phyloP scores from a whole-genome alignment of 352 stramenopile species.

The Blastocystis sp. region DNA sequence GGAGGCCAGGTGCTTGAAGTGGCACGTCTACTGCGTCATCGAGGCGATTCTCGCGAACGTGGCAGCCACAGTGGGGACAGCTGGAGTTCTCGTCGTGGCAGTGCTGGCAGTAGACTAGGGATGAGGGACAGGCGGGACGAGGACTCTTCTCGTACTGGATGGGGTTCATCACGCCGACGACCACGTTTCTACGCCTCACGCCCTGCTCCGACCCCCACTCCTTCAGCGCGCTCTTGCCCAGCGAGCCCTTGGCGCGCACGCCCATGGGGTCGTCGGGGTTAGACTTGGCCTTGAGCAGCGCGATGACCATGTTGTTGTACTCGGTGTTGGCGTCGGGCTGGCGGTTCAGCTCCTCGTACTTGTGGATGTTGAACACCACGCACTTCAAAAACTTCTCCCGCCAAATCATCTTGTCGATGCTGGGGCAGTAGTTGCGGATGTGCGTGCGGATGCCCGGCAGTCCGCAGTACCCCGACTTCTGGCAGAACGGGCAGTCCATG shows the following conservation, averaged over 20 bases:
- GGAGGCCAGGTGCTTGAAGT: conserved; percentile 48
- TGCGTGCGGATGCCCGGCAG: conserved; percentile 54
- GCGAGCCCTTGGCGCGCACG: neutral
- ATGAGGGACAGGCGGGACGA: neutral
- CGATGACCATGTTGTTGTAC: conserved; percentile 56
- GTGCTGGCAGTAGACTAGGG: conserved; percentile 40
- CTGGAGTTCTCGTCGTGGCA: conserved; percentile 57
- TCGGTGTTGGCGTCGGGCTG: conserved; percentile 27
- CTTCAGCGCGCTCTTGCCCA: neutral
- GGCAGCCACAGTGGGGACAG: conserved; percentile 47
- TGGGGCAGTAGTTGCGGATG: conserved; percentile 56
- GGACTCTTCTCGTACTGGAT: conserved; percentile 48
- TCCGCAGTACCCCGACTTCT: conserved; percentile 53
- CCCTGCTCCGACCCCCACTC: neutral
- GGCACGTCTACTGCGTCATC: neutral
- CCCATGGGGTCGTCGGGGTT: neutral
- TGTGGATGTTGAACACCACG: conserved; percentile 43
- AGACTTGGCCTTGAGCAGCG: conserved; percentile 16
- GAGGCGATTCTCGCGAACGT: neutral
- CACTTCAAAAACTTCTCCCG: conserved; percentile 58
- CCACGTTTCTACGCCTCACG: neutral
- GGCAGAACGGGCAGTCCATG: conserved; percentile 64
- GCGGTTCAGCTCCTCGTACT: conserved; percentile 57
- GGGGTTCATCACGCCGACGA: conserved; percentile 22
- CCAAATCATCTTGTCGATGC: conserved; percentile 53